These are phyloP conservation scores for Microcyclosporella mali DNA, from an alignment of 2,329 filamentous ascomycete genomes.

Conservation along the genomic window DNA sequence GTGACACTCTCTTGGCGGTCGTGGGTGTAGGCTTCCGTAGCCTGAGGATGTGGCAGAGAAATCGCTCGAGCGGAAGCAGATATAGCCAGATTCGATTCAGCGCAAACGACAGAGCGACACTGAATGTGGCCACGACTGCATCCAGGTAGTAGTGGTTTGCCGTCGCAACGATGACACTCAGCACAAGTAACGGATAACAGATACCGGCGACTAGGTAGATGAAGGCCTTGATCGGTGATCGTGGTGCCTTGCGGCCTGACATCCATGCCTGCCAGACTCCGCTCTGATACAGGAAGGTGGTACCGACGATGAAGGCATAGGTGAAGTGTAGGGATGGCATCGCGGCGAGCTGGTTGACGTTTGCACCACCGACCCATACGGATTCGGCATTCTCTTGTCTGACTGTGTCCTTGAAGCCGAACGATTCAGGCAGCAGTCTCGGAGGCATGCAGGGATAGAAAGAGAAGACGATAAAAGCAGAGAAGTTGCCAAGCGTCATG, in stretches of 20 bases:
- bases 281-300: conserved; percentile 49
- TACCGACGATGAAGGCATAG: conserved; percentile 48
- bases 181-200: conserved; percentile 40
- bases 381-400: conserved; percentile 43
- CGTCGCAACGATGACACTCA: conserved; percentile 52
- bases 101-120: conserved; percentile 43
- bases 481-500: conserved; percentile 48
- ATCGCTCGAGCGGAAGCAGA: conserved; percentile 48
- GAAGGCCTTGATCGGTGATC: conserved; percentile 14
- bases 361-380: conserved; percentile 43
- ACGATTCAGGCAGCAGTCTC: conserved; percentile 40
- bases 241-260: conserved; percentile 32
- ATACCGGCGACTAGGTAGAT: conserved; percentile 39
- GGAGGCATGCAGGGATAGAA: conserved; percentile 51
- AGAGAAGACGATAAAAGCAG: conserved; percentile 48
- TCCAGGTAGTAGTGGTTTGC: conserved; percentile 58
- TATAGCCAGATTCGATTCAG: conserved; percentile 47
- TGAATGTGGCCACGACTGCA: conserved; percentile 45
- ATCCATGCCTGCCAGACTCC: conserved; percentile 36
- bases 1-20: conserved; percentile 27
- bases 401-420: conserved; percentile 44
- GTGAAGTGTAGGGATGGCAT: conserved; percentile 51
- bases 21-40: conserved; percentile 51
- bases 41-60: conserved; percentile 44
- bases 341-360: conserved; percentile 42